Base-by-base conservation (phyloP, 2,329 filamentous ascomycete genomes). In the Stagonosporopsis tanaceti region DNA sequence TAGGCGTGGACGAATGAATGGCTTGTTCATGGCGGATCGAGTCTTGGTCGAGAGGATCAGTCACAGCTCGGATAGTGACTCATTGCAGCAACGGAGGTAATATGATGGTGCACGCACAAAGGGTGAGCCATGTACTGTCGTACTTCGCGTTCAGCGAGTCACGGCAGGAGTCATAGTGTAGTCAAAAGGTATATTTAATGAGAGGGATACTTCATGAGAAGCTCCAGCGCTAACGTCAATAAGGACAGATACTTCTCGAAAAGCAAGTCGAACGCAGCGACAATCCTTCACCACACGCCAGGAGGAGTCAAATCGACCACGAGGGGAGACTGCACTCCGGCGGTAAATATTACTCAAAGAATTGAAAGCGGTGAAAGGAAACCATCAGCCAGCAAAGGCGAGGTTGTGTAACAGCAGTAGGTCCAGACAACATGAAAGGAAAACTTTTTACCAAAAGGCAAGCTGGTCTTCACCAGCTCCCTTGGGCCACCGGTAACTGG, bases 401-500 rank as follows among this genome's bases (percentile, higher is more conserved):
- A 61, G 55, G 58, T 50, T 48, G 50, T 47, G 44, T 58, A 47
- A 37, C 14, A 51, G 51, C 44, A 53, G 55, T 47, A 37, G 51
- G 42, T 47, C 48, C 50, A 51, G 42, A 58, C 57, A 51, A 54
- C 24, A 30, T 34, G 44, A 63, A 70, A 61, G 46, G 61, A 69
- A 68, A 60, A 57, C 44, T 70, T 70, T 68, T 68, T 57, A 61
- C 63, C 61, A 55, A 60, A 66, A 68, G 65, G 61, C 57, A 56
- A 63, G 50, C 62, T 65, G 68, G 67, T 63, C 66, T 65, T 75
- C 75, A 74, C 74, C 74, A 76, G 70, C 75, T 74, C 73, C 71
- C 69, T 60, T 64, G 52, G 61, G 69, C 66, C 62, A 67, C 62
- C 57, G 63, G 66, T 59, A 67, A 69, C 64, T 68, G 67, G 67